Conservation (phyloP, 768 basidiomycete genomes). For the Coprinellus micaceus region DNA sequence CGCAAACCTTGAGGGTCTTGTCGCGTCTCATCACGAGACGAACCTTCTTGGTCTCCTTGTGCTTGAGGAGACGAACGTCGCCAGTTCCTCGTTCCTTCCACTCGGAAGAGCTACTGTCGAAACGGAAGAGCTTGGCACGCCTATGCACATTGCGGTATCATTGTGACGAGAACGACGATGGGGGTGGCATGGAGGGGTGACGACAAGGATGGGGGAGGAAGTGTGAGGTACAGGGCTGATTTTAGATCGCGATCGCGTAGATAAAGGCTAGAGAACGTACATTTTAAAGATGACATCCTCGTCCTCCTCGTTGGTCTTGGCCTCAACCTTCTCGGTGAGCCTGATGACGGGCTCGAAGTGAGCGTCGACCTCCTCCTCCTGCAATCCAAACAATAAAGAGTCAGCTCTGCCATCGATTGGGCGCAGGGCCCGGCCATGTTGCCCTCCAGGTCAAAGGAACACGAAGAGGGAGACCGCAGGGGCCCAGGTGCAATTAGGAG, state of each 20-base stretch:
- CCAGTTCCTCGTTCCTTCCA: conserved; percentile 99
- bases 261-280: conserved; percentile 46
- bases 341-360: conserved; percentile 96
- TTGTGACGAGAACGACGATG: conserved; percentile 9
- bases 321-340: conserved; percentile 93
- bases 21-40: conserved; percentile 98
- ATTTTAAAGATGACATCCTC: conserved; percentile 95
- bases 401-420: conserved; percentile 16
- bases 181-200: conserved; percentile 16
- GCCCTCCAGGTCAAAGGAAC: conserved; percentile 1
- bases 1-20: conserved; percentile 99
- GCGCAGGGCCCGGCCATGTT: conserved; percentile 1
- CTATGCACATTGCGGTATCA: conserved; percentile 36
- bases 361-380: conserved; percentile 80
- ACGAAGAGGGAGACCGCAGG: neutral
- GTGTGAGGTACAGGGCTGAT: conserved; percentile 14
- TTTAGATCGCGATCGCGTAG: conserved; percentile 33
- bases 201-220: no score
- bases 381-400: conserved; percentile 17
- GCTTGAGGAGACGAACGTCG: conserved; percentile 86
- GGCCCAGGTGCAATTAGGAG: conserved; percentile 20
- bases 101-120: conserved; percentile 70
- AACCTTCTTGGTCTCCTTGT: conserved; percentile 88
- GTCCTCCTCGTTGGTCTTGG: conserved; percentile 93
- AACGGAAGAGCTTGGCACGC: conserved; percentile 98